Evolutionary conservation across 2,329 filamentous ascomycete genomes (phyloP), one percentile per base, ranked within the genome.

Genomic region (Aspergillus niger): DNA sequence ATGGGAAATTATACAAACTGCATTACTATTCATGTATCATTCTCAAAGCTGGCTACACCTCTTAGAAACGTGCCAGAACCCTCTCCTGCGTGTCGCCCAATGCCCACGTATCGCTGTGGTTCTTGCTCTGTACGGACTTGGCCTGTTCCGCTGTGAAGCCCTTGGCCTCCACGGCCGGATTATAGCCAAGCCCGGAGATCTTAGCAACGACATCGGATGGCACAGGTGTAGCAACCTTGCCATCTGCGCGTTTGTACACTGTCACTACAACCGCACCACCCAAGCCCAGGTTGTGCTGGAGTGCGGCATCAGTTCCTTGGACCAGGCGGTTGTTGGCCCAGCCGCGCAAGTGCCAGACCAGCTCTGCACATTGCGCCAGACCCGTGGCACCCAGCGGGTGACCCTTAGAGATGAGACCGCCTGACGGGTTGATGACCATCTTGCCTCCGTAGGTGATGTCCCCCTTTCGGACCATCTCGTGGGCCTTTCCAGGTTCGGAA

Each of bases 331-430:
- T 97, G 78, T 95, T 97, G 20, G 94, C 94, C 94, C 94, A 97
- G 11, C 94, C 94, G 65, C 94, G 86, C 69, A 98, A 82, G 73
- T 98, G 94, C 94, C 94, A 98, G 28, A 96, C 91, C 11, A 98
- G 82, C 80, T 98, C 94, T 5, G 94, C 91, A 74, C 93, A 97
- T 80, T 98, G 94, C 11, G 94, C 95, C 55, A 98, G 84, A n/a
- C 95, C 94, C 0, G 92, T 96, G 0, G 94, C 94, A 36, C 94
- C 94, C 3, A 98, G 87, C 0, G 95, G 94, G 76, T 98, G 94
- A 43, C 94, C 95, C 82, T 98, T 98, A 64, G 91, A 95, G 71
- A 98, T 98, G 59, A 98, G 85, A 1, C 95, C 95, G 47, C 94
- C 95, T 0, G 91, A 96, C 1, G 94, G 94, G 79, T 98, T 98